Conservation (phyloP, 441 rosid species). For the Sinapis alba region DNA sequence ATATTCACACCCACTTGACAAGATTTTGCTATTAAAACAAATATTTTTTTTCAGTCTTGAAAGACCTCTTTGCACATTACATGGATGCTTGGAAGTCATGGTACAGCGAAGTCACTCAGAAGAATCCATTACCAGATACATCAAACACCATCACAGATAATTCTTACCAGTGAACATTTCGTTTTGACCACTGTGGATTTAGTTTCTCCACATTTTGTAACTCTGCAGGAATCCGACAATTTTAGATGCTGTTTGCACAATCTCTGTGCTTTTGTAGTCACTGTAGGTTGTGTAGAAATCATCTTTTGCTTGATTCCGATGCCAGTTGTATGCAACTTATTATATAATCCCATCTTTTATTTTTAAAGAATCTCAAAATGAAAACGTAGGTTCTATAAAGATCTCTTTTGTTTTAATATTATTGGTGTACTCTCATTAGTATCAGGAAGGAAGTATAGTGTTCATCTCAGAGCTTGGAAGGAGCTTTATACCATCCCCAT, state of each 20-base stretch:
- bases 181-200: constrained; percentile 22
- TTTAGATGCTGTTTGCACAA: constrained; percentile 2
- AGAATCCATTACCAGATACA: constrained; percentile 48
- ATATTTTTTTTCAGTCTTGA: constrained; percentile 57
- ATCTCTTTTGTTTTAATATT: neutral
- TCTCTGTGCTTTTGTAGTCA: constrained; percentile 16
- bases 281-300: constrained; percentile 22
- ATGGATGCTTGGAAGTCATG: constrained; percentile 92
- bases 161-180: constrained; percentile 27
- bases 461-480: constrained; percentile 63
- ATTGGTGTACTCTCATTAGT: neutral
- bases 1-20: neutral
- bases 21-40: constrained; percentile 7
- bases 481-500: constrained; percentile 93
- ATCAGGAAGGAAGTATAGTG: neutral
- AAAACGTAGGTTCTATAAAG: neutral
- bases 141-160: constrained; percentile 35
- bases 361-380: neutral
- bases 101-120: constrained; percentile 74
- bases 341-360: constrained; percentile 6
- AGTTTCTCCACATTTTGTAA: constrained; percentile 34
- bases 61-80: constrained; percentile 84
- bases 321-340: constrained; percentile 11
- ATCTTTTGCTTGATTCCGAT: constrained; percentile 16
- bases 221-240: constrained; percentile 25